phyloP scores from a whole-genome alignment of 2,329 filamentous ascomycete genomes.

The Raffaelea albimanens region DNA sequence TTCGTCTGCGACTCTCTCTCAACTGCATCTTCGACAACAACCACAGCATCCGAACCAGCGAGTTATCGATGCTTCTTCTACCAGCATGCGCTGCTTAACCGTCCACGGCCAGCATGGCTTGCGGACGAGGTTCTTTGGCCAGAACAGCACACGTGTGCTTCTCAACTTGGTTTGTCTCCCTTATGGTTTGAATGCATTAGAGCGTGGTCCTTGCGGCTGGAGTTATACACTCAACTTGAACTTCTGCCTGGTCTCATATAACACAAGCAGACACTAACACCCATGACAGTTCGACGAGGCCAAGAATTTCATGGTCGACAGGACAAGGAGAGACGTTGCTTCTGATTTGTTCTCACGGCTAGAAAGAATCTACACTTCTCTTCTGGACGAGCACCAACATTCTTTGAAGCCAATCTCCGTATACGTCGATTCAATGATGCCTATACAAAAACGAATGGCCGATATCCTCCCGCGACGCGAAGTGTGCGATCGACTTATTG shows the following conservation, averaged over 20 bases:
- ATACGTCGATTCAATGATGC: conserved; percentile 50
- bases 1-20: conserved; percentile 13
- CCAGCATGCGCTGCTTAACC: conserved; percentile 39
- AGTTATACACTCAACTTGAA: too few species aligned
- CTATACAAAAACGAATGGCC: conserved; percentile 46
- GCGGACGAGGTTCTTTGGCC: conserved; percentile 42
- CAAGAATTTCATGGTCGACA: conserved; percentile 37
- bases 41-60: conserved; percentile 1
- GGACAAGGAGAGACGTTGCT: conserved; percentile 28
- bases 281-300: conserved; percentile 41
- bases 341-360: conserved; percentile 34
- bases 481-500: conserved; percentile 41
- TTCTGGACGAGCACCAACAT: conserved; percentile 38
- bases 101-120: conserved; percentile 37
- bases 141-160: conserved; percentile 42
- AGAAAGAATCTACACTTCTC: conserved; percentile 34
- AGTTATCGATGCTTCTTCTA: conserved; percentile 15
- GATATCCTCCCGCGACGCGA: conserved; percentile 41
- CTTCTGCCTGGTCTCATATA: too few species aligned
- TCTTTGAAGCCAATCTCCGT: conserved; percentile 42
- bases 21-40: conserved; percentile 13
- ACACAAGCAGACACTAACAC: too few species aligned
- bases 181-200: background rate
- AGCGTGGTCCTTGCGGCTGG: too few species aligned
- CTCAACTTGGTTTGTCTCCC: conserved; percentile 37